Base-by-base conservation (phyloP, 2,329 filamentous ascomycete genomes). In the Aphanoascus verrucosus region DNA sequence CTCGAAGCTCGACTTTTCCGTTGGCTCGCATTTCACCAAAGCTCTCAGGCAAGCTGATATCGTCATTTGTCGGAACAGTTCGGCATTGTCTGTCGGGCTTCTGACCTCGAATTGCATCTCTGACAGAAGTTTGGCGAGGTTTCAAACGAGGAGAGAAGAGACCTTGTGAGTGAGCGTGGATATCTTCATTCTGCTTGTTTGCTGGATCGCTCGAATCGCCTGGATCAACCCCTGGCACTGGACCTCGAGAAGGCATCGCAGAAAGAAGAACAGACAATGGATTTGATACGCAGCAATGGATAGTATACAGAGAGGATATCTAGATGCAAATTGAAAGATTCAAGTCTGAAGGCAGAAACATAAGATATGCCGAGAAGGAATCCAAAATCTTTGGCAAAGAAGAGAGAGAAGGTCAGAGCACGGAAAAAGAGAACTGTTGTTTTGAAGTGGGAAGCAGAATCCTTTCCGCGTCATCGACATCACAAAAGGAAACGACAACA, bases 1-100 rank as follows among this genome's bases (percentile, higher is more conserved):
- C 74, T 1, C 68, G 73, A 40, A 80, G 49, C 64, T 69, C 44
- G 56, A 57, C 11, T 14, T 15, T 52, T 17, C 32, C 49, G 9
- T 51, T 35, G 3, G 19, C 6, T 38, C 32, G 45, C 20, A 20
- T 44, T 23, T 42, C 43, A 15, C 51, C 51, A 37, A 53, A 14
- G 28, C 31, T 15, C 3, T 52, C 50, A 14, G 40, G 17, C 32
- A 40, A 11, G 41, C 37, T 32, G 9, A 32, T 34, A n/a, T 20
- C 34, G n/a, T 48, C 19, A 4, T 40, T 3, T 19, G 14, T 40
- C 19, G n/a, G 9, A 15, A 2, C 35, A 17, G 23, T 7, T 49
- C 17, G 5, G 14, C 12, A 8, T 31, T 19, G 32, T 20, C 5
- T 17, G 9, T 6, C 9, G 17, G 34, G 20, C 17, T 15, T 40